A percentile compares a stretch with the other conserved stretches of the same genome.
phyloP scores from a whole-genome alignment of 2,329 filamentous ascomycete species.

The Phaeophleospora eucalypticola region DNA sequence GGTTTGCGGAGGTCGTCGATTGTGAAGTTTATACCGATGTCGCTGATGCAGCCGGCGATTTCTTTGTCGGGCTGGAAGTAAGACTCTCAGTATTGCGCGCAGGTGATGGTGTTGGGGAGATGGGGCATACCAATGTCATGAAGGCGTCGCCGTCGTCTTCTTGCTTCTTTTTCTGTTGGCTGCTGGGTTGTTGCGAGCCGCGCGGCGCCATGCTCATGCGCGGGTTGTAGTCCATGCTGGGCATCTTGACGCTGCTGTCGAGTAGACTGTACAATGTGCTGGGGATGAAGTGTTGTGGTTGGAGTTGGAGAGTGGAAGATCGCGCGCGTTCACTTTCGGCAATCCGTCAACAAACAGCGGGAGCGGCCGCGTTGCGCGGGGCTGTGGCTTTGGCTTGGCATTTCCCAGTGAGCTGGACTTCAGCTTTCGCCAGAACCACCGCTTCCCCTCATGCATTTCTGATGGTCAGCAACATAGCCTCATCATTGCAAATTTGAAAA shows the following conservation, averaged over 20 bases:
- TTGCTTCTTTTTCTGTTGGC: constrained; percentile 39
- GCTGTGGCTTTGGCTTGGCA: background rate
- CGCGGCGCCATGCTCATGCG: constrained; percentile 49
- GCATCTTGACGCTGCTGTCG: constrained; percentile 21
- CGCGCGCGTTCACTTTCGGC: background rate
- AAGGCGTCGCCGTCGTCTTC: constrained; percentile 46
- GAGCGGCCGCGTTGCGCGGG: background rate
- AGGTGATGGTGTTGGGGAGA: no score
- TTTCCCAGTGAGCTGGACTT: background rate
- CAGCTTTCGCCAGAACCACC: background rate
- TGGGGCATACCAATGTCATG: constrained; percentile 45
- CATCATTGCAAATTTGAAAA: no score
- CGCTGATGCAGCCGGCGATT: constrained; percentile 94
- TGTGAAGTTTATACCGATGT: constrained; percentile 88
- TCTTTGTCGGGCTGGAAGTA: constrained; percentile 63
- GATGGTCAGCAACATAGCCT: no score
- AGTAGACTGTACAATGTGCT: background rate
- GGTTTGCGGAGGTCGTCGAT: constrained; percentile 87
- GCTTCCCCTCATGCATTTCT: no score
- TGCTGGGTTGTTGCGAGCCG: constrained; percentile 33
- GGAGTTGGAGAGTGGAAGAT: background rate
- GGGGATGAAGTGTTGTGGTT: background rate
- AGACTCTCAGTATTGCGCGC: constrained; percentile 10
- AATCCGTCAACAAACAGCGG: background rate
- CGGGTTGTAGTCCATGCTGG: constrained; percentile 46